A percentile compares a stretch with the other conserved stretches of the same genome.
phyloP scores from a whole-genome alignment of 345 rosid species.

The Euphorbia tirucalli region DNA sequence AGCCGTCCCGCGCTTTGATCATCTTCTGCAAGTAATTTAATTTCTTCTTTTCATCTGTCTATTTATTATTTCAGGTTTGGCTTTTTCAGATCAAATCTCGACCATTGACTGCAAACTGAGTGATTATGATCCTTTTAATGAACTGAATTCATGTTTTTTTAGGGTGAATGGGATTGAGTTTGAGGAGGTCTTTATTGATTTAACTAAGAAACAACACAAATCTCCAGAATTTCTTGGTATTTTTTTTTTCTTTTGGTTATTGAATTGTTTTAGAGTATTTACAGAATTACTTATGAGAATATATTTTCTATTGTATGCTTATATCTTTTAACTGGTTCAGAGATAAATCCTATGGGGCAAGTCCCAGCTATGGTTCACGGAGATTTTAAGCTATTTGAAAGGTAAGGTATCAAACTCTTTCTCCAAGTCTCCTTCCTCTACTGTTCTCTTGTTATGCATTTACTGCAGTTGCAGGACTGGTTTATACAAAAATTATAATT shows the following conservation, averaged over 20 bases:
- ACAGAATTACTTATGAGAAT: neutral
- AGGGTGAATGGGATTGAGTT: constrained; percentile 73
- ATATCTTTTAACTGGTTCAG: constrained; percentile 32
- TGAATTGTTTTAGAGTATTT: neutral
- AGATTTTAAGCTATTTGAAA: constrained; percentile 75
- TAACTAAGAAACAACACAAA: constrained; percentile 52
- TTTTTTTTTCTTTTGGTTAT: neutral
- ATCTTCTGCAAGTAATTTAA: constrained; percentile 80
- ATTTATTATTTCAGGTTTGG: neutral
- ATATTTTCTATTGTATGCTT: too few species aligned
- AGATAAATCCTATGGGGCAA: constrained; percentile 59
- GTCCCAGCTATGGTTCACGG: constrained; percentile 85
- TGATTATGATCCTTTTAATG: neutral
- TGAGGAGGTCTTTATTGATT: constrained; percentile 58
- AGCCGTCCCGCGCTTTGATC: constrained; percentile 76
- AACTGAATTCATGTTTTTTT: neutral
- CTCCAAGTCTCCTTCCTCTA: too few species aligned
- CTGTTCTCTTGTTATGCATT: too few species aligned
- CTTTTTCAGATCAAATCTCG: neutral
- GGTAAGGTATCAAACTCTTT: constrained; percentile 36
- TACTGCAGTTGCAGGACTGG: too few species aligned
- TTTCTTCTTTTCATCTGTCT: neutral
- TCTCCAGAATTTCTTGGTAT: constrained; percentile 69
- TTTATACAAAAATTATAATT: neutral
- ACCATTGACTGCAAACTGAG: neutral